Percentiles rank a stretch among this genome's conserved stretches.
Conservation (phyloP, 2,329 filamentous ascomycete species). For the Hortaea sp. region DNA sequence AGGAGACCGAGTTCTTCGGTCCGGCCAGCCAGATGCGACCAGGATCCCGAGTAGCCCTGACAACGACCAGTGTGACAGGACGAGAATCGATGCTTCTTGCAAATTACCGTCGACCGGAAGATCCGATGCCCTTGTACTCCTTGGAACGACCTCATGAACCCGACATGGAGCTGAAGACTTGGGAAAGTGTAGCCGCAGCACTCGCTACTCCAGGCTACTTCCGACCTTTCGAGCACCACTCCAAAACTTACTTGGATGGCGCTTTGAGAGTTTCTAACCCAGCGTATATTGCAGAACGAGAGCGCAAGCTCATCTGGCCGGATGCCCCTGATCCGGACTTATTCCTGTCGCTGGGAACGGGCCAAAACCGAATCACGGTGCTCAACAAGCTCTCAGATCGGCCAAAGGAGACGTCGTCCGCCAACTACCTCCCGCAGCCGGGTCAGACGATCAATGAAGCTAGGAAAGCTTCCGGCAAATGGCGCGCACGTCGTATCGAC, state of each 20-base stretch:
- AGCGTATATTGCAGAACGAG: conserved; percentile 39
- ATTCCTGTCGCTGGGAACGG: conserved; percentile 26
- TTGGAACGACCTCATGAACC: conserved; percentile 32
- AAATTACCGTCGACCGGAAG: conserved; percentile 35
- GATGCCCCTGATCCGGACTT: conserved; percentile 24
- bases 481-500: conserved; percentile 19
- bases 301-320: conserved; percentile 28
- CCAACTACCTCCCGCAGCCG: conserved; percentile 2
- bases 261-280: conserved; percentile 43
- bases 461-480: conserved; percentile 10
- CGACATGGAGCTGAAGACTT: conserved; percentile 35
- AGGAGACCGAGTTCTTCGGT: conserved; percentile 22
- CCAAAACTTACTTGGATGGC: conserved; percentile 41
- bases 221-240: conserved; percentile 40
- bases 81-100: conserved; percentile 32
- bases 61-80: conserved; percentile 31
- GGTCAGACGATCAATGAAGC: conserved; percentile 5
- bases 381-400: conserved; percentile 20
- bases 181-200: conserved; percentile 44
- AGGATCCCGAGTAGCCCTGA: conserved; percentile 33
- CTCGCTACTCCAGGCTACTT: conserved; percentile 42
- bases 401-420: conserved; percentile 7
- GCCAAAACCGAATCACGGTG: conserved; percentile 22
- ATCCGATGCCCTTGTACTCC: conserved; percentile 22
- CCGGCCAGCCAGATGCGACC: conserved; percentile 12